Evolutionary conservation across 2,329 filamentous ascomycete species (phyloP), one percentile per base, ranked within the genome.

Genomic region (Trichoderma sp.): DNA sequence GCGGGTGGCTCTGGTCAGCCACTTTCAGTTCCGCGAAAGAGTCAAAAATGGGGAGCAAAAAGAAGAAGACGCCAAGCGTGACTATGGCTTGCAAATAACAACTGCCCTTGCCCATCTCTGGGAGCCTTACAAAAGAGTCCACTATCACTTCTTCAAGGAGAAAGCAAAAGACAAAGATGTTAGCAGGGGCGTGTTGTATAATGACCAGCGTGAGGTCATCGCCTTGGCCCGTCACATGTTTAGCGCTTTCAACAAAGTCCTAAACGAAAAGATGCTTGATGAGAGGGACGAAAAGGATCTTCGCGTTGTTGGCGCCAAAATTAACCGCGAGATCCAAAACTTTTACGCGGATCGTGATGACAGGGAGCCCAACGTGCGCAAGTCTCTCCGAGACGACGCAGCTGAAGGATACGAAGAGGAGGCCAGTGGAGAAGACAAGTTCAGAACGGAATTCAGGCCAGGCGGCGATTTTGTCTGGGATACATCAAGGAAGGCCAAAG

Each of bases 91-190:
- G 29, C 86, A 87, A 71, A 80, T 89, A 50, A 73, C 79, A 32
- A 72, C 75, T 4, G 87, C 86, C 17, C 77, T 89, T 22, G 77
- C 81, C 17, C 80, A 80, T 19, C 76, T 89, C 34, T 86, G 83
- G 82, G 77, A 80, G 22, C 84, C 84, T 4, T 82, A 86, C 73
- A 78, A 77, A 67, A 74, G 74, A 19, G 72, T 80, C 9, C 74
- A 79, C 48, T 77, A 79, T 63, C 77, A 79, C 42, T 76, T 74
- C 71, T 79, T 80, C 69, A 75, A 77, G 17, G 63, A 70, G 5
- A 70, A 73, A 8, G 68, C 72, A 10, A 70, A 71, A n/a, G 72
- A 72, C n/a, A 69, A 75, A 39, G 52, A 61, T 15, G 17, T 27
- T 22, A 39, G 25, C 22, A 25, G 48, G 6, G 70, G 67, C 32